Base-by-base conservation (phyloP, 768 basidiomycete genomes). In the Podaxis mareebaensis region DNA sequence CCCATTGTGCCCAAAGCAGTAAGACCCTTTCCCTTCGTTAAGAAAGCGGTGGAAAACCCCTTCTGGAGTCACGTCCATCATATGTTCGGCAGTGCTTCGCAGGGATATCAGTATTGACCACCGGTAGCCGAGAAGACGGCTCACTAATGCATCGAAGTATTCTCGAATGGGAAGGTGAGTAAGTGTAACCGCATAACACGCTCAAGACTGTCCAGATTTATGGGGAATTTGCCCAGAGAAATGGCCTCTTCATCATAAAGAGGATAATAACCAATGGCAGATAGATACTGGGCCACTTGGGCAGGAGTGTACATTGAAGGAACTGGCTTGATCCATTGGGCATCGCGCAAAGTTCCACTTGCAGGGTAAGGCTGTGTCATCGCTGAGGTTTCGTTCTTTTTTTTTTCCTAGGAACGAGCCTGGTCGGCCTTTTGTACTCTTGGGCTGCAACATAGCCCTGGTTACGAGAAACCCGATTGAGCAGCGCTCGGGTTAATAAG, bases 111-210 rank as follows among this genome's bases (percentile, higher is more conserved):
- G 22, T 49, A 13, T 22, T 22, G 1, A 22, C 22, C 22, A 22
- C 22, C 22, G 22, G 1, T 22, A 22, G 22, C 22, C 22, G 22
- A 22, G 22, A 22, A 62, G n/a, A 22, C 8, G 15, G 67, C 76
- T 61, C 63, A 78, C 78, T 77, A 78, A 58, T 78, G 78, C 73
- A 79, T 76, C 4, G 68, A 67, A 0, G 74, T 76, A 49, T 77
- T 78, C 62, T 79, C 77, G 58, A 74, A 79, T 2, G 76, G 75
- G 48, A 77, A 77, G 4, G 75, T 66, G n/a, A 74, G 52, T 4
- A 77, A 53, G 48, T 76, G 73, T 10, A 70, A 59, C 8, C 71
- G 68, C 30, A 73, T 68, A 1, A 79, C 30, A 1, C 60, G 51
- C 46, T 60, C 64, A 1, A 79, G 67, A 46, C 22, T 22, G 22